Conservation (phyloP, 805 yeast species). For the Wickerhamiella dianesei region DNA sequence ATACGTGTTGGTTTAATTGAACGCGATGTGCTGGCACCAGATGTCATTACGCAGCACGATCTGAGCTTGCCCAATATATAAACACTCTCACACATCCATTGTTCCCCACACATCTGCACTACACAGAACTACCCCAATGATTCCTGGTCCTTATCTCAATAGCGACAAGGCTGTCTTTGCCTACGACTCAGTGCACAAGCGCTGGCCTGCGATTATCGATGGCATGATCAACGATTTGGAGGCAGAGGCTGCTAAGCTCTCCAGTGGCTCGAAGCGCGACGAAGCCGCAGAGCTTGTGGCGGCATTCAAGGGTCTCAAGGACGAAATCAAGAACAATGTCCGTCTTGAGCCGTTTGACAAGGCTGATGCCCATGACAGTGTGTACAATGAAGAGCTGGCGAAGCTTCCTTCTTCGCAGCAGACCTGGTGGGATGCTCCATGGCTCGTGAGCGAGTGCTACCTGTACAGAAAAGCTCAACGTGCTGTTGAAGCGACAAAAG, state of each 20-base stretch:
- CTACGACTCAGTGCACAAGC: conserved; percentile 52
- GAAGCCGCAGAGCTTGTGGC: conserved; percentile 38
- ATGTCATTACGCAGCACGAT: no score
- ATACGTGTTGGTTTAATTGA: no score
- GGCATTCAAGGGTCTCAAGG: conserved; percentile 32
- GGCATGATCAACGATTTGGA: conserved; percentile 53
- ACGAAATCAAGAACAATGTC: conserved; percentile 26
- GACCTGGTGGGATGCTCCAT: conserved; percentile 77
- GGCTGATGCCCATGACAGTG: conserved; percentile 31
- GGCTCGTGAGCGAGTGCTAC: conserved; percentile 81
- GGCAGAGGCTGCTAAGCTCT: conserved; percentile 22
- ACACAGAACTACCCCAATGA: not conserved
- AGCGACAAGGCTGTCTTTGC: conserved; percentile 67
- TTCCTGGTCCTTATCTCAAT: conserved; percentile 14
- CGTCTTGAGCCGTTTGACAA: conserved; percentile 34
- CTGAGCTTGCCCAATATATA: no score
- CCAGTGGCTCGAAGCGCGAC: conserved; percentile 20
- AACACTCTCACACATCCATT: no score
- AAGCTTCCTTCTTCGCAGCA: conserved; percentile 12
- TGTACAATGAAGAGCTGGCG: conserved; percentile 46
- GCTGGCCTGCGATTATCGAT: conserved; percentile 79
- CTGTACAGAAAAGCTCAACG: conserved; percentile 44
- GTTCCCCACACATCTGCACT: no score
- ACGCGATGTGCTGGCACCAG: no score
- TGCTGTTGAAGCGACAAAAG: conserved; percentile 21